Conservation (phyloP, 345 rosid species). For the Ricinus communis region DNA sequence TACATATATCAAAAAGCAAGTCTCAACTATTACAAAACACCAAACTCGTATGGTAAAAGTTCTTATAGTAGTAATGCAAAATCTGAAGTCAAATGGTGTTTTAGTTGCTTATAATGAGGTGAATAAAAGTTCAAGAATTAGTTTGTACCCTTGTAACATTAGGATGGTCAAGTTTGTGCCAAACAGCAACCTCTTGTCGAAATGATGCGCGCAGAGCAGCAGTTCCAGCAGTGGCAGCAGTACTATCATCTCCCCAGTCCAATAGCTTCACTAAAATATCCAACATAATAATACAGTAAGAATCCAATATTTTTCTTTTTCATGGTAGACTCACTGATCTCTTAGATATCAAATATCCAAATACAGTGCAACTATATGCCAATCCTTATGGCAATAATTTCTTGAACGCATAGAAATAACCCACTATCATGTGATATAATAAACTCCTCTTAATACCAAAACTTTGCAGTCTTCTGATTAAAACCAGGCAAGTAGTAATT, state of each 20-base stretch:
- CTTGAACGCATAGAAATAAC: not conserved
- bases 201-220: conserved; percentile 76
- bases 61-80: conserved; percentile 3
- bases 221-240: conserved; percentile 61
- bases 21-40: not conserved
- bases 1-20: not conserved
- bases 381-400: not conserved
- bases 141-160: conserved; percentile 77
- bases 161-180: conserved; percentile 92
- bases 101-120: not conserved
- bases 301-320: conserved; percentile 11
- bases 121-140: conserved; percentile 14
- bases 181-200: conserved; percentile 88
- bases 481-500: not conserved
- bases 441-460: not conserved
- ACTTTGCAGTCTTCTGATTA: not conserved
- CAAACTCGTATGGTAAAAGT: too few species aligned
- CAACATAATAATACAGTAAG: conserved; percentile 15
- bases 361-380: not conserved
- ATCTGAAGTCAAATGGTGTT: not conserved
- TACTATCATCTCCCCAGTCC: conserved; percentile 89
- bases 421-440: not conserved
- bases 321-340: too few species aligned
- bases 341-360: not conserved
- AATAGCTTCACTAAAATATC: conserved; percentile 67